Evolutionary conservation across 2,329 filamentous ascomycete genomes (phyloP).

Genomic region (Lecanicillium sp.): DNA sequence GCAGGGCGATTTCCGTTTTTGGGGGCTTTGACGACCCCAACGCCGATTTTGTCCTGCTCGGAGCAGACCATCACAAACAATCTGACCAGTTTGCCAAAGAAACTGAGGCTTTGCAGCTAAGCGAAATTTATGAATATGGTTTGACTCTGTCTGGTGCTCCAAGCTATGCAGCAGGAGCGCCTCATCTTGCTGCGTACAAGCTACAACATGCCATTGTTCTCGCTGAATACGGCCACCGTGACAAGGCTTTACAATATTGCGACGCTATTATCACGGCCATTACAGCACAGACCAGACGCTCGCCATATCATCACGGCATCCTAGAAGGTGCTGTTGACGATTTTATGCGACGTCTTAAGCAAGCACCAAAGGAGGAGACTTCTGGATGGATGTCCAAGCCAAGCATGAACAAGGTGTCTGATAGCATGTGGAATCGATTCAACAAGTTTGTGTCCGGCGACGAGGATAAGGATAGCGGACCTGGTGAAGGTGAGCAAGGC

Average conservation of each 20-base stretch:
- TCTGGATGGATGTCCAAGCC: constrained; percentile 91
- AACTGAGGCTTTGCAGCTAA: constrained; percentile 82
- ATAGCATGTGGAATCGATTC: constrained; percentile 83
- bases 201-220: constrained; percentile 77
- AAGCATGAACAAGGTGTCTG: constrained; percentile 91
- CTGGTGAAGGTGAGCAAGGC: constrained; percentile 55
- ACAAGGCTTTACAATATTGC: constrained; percentile 86
- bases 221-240: constrained; percentile 72
- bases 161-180: constrained; percentile 48
- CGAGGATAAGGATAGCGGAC: constrained; percentile 61
- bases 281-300: constrained; percentile 71
- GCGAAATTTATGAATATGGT: constrained; percentile 90
- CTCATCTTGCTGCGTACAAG: constrained; percentile 87
- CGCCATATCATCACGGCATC: constrained; percentile 73
- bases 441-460: constrained; percentile 95
- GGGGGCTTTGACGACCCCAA: constrained; percentile 76
- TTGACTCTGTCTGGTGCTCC: constrained; percentile 56
- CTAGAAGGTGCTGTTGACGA: constrained; percentile 76
- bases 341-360: constrained; percentile 71
- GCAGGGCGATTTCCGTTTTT: constrained; percentile 60
- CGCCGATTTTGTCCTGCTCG: constrained; percentile 73
- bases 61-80: constrained; percentile 69
- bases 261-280: constrained; percentile 72
- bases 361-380: constrained; percentile 73
- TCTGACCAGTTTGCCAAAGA: constrained; percentile 69